Base-by-base conservation (phyloP, 495 filamentous ascomycete genomes). In the Penicillium herquei region DNA sequence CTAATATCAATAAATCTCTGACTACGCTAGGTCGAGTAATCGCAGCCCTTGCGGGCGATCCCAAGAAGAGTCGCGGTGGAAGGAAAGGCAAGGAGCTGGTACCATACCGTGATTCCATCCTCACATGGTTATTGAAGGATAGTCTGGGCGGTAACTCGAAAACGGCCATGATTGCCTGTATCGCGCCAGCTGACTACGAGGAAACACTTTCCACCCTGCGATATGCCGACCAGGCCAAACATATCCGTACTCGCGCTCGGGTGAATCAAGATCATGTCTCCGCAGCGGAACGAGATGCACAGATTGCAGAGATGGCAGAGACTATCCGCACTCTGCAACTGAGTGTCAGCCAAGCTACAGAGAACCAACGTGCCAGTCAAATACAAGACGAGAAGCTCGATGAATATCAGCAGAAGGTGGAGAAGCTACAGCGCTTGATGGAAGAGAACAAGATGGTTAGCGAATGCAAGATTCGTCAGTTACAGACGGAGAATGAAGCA, bases 81-180 rank as follows among this genome's bases (percentile, higher is more conserved):
- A 78, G 76, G 60, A 77, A 80, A 52, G 80, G 75, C 56, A 87
- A 84, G 60, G 90, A 86, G 53, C 85, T 84, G 7, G 92, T 98
- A 6, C 94, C 94, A 11, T 98, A 96, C 68, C 89, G 94, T 39
- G 94, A 98, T 74, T 93, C 89, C 2, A 92, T 98, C 61, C 81
- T 98, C n/a, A 98, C 94, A 9, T 98, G 92, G 92, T 79, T 98
- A 17, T 78, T 98, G 57, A 98, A 98, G 65, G 94, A 98, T 68
- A 91, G 86, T 3, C 80, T 98, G 2, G 94, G 95, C 13, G 94
- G 94, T 37, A 98, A 98, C 74, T 89, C 84, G 60, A 98, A 98
- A 70, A 98, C 94, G 7, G 94, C 94, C 39, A 98, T 98, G 94
- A 97, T 98, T 57, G 94, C 94, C 12, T 98, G 95, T 68, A 96